Base-by-base conservation (phyloP, 176 grass and related monocot genomes). In the Avena eriantha region DNA sequence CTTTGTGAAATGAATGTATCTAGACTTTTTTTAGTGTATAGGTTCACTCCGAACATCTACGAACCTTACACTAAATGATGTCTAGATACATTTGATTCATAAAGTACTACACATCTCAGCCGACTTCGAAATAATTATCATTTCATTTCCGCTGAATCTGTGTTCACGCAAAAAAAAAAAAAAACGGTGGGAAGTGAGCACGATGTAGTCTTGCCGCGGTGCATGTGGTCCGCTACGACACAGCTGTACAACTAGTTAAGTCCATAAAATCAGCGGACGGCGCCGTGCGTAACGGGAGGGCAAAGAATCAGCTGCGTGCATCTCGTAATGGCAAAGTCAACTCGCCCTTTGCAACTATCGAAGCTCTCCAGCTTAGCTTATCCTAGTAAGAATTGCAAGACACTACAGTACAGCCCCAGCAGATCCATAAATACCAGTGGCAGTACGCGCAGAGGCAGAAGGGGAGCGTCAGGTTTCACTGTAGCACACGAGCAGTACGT, bases 271-370 rank as follows among this genome's bases (percentile, higher is more conserved):
- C 83, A 85, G 21, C 47, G 72, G 35, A 75, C 72, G 72, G 72
- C 72, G 72, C 72, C 46, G 72, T n/a, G 48, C 24, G 48, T 26
- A 76, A 34, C 48, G 73, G 8, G 17, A 12, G 34, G 26, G 84
- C 64, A 9, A 58, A 57, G 76, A 86, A 79, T 70, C 84, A 49
- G 79, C 23, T 50, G 59, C 73, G 49, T 76, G 73, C 60, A 66
- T 10, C 22, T 34, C 49, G 43, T 48, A 66, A 81, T 63, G 50
- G 51, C 64, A 80, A 60, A 58, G 85, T 86, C 85, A 86, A 80
- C 67, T 8, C 41, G 11, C 9, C 3, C 19, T 24, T 6, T 18
- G 29, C 85, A 47, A 50, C 67, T 33, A 86, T 26, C 85, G 41
- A 86, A 80, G 85, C 14, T 59, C 24, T 19, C 8, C 8, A 31